Conservation (phyloP, 75 land plant species). For the Pseudotsuga menziesii region DNA sequence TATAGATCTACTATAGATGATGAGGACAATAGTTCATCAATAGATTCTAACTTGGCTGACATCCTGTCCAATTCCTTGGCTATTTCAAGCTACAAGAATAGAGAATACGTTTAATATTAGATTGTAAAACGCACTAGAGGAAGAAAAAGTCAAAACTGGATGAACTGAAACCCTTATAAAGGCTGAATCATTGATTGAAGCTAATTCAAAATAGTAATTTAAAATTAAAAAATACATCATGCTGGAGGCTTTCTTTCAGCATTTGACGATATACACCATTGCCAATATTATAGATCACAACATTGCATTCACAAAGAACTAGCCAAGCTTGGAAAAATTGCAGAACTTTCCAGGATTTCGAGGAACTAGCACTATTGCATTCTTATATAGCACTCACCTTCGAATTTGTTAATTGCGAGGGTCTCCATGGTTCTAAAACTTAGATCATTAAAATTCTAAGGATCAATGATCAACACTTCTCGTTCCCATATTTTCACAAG, state of each 20-base stretch:
- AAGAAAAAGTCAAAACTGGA: not conserved
- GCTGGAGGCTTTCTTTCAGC: not conserved
- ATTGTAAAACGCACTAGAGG: not conserved
- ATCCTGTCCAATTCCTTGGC: slow-evolving; percentile 72
- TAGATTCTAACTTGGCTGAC: slow-evolving; percentile 65
- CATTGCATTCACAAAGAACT: not conserved
- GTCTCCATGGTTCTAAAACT: not conserved
- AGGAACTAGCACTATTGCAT: not conserved
- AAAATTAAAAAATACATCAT: not conserved
- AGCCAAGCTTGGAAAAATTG: not conserved
- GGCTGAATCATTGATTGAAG: not conserved
- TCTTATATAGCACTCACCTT: not conserved
- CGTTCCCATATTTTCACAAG: not conserved
- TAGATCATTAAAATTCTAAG: not conserved
- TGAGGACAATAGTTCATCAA: slow-evolving; percentile 61
- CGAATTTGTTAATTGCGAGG: not conserved
- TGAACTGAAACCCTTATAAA: not conserved
- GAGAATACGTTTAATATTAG: not conserved
- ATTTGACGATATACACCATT: not conserved
- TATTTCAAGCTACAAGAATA: slow-evolving; percentile 57
- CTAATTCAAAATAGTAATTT: not conserved
- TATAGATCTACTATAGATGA: no score
- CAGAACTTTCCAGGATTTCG: not conserved
- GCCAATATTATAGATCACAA: not conserved
- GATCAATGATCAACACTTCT: not conserved